Evolutionary conservation across 306 rosid species (phyloP), one percentile per base, ranked within the genome.

Genomic region (Alnus rubra): DNA sequence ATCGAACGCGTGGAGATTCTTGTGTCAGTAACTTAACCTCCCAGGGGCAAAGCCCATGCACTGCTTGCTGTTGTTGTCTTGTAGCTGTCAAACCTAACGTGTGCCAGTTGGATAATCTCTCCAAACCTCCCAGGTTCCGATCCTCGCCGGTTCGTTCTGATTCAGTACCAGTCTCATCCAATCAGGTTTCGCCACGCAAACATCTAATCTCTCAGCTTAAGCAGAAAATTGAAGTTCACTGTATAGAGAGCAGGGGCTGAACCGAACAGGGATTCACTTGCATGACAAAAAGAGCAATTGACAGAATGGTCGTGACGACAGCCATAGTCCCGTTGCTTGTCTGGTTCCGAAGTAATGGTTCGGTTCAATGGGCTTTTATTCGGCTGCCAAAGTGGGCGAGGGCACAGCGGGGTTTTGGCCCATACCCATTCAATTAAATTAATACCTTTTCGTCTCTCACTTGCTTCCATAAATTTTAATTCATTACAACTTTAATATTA

Each of bases 71-170:
- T 75, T 65, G 73, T 85, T 82, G 88, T 85, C 84, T 75, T 79
- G 86, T 82, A 75, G 84, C 74, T 82, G 88, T 82, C 86, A 85
- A 18, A 71, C 10, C n/a, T 80, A 54, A 79, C 76, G 79, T 76
- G 79, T 56, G 72, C 52, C 81, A 56, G 63, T 44, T 58, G 31
- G n/a, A 62, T 54, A 50, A 23, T 23, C 28, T 73, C 52, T 73
- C 69, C 54, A 62, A 50, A 56, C 49, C 76, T 23, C 28, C 28
- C 28, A 23, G 28, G 28, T 23, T 23, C 28, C 28, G 28, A 23
- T 23, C 30, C 31, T 8, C 28, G 9, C 63, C 59, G 71, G 74
- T 82, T 5, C 37, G 54, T 9, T 18, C 63, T 23, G 14, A 4
- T 4, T 11, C 28, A 3, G 6, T 42, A 10, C 14, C 52, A n/a